Evolutionary conservation across 495 filamentous ascomycete genomes (phyloP).

Genomic region (Aspergillus avenaceus): DNA sequence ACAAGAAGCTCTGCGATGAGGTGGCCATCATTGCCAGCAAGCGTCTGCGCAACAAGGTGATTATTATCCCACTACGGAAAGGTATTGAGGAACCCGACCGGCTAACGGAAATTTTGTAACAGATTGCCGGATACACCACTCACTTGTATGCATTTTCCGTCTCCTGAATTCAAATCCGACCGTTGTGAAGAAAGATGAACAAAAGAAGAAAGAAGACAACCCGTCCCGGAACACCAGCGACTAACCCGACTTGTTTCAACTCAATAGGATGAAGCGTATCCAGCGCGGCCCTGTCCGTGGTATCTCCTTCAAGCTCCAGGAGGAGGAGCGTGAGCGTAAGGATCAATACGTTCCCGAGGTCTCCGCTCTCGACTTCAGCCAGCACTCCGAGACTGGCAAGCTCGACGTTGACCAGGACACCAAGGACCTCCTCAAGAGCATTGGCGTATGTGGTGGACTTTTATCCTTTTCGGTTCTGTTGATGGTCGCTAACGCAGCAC

Average conservation of each 20-base stretch:
- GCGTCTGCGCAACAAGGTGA: slow-evolving; percentile 96
- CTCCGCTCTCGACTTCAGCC: slow-evolving; percentile 94
- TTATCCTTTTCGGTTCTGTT: not conserved
- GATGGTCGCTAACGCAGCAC: not conserved
- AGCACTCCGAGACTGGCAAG: slow-evolving; percentile 77
- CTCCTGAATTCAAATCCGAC: not conserved
- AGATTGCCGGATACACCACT: slow-evolving; percentile 99
- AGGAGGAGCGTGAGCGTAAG: slow-evolving; percentile 99
- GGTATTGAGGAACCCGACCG: not conserved
- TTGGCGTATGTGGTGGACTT: slow-evolving; percentile 75
- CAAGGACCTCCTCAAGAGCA: slow-evolving; percentile 95
- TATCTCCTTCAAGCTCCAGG: slow-evolving; percentile 99
- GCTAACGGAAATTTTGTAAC: slow-evolving; percentile 8
- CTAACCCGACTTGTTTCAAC: not conserved
- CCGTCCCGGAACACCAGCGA: slow-evolving; percentile 50
- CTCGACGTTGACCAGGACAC: slow-evolving; percentile 95
- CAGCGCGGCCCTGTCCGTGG: slow-evolving; percentile 98
- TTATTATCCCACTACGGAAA: slow-evolving; percentile 7
- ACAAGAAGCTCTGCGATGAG: slow-evolving; percentile 99
- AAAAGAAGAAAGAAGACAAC: not conserved
- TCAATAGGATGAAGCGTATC: slow-evolving; percentile 83
- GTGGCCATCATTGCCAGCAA: slow-evolving; percentile 98
- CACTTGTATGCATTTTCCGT: slow-evolving; percentile 24
- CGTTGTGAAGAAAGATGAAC: not conserved
- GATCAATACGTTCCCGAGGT: slow-evolving; percentile 99